Evolutionary conservation across 805 yeast genomes (phyloP).

Genomic region (Kazachstania africana): DNA sequence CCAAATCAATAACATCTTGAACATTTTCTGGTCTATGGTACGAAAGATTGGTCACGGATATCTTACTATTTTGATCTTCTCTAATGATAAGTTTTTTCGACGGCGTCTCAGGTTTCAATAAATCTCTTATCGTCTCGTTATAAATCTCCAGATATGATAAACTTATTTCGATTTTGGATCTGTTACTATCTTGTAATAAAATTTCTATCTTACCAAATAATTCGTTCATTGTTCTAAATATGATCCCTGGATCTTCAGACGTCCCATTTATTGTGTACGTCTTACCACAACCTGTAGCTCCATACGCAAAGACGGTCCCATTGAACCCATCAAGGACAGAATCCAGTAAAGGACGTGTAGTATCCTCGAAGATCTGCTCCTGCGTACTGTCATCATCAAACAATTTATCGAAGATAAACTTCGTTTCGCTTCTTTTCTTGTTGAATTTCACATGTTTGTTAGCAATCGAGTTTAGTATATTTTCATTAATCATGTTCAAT

Average conservation of each 20-base stretch:
- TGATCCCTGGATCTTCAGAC: slow-evolving; percentile 63
- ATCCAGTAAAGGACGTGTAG: slow-evolving; percentile 63
- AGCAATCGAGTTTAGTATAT: slow-evolving; percentile 19
- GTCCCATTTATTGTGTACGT: slow-evolving; percentile 83
- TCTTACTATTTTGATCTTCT: slow-evolving; percentile 53
- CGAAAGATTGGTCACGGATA: slow-evolving; percentile 61
- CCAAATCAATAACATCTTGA: slow-evolving; percentile 69
- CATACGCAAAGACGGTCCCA: slow-evolving; percentile 90
- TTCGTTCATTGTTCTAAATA: slow-evolving; percentile 67
- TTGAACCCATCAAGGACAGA: slow-evolving; percentile 75
- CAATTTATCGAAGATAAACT: slow-evolving; percentile 71
- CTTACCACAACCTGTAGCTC: slow-evolving; percentile 98
- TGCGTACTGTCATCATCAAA: slow-evolving; percentile 61
- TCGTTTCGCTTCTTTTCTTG: slow-evolving; percentile 38
- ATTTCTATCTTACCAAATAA: slow-evolving; percentile 49
- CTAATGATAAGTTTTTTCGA: slow-evolving; percentile 45
- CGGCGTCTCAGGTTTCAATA: slow-evolving; percentile 45
- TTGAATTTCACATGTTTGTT: slow-evolving; percentile 13
- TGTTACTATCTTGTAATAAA: slow-evolving; percentile 38
- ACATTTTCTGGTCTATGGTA: slow-evolving; percentile 49
- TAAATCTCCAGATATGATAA: slow-evolving; percentile 78
- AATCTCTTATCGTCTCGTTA: slow-evolving; percentile 78
- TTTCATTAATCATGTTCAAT: slow-evolving; percentile 22
- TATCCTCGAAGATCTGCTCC: slow-evolving; percentile 49
- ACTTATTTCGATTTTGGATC: slow-evolving; percentile 43